Conservation (phyloP, 345 rosid genomes). For the Citrus mangshanensis region DNA sequence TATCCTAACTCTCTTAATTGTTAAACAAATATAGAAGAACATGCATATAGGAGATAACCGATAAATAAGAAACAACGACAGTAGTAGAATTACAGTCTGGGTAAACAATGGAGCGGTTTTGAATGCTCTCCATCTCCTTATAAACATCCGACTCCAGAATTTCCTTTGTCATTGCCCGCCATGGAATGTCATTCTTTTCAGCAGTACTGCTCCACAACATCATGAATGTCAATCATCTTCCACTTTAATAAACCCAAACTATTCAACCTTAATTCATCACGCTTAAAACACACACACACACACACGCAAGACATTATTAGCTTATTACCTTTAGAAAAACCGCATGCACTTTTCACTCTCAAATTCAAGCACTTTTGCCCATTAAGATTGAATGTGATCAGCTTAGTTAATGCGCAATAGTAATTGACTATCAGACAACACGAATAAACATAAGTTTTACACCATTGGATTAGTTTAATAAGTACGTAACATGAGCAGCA, state of each 20-base stretch:
- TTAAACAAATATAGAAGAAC: background rate
- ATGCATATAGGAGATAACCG: background rate
- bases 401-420: background rate
- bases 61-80: background rate
- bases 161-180: conserved; percentile 53
- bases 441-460: background rate
- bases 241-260: background rate
- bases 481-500: background rate
- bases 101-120: conserved; percentile 42
- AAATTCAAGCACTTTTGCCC: background rate
- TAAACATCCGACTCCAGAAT: conserved; percentile 65
- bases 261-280: background rate
- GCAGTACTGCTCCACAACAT: conserved; percentile 48
- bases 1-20: background rate
- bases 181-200: conserved; percentile 56
- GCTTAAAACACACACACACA: background rate
- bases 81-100: conserved; percentile 47
- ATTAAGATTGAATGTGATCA: background rate
- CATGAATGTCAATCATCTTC: background rate
- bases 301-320: too few relatives aligned
- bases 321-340: too few relatives aligned
- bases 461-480: background rate
- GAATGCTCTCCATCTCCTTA: conserved; percentile 47
- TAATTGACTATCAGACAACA: background rate
- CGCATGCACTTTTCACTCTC: background rate